Conservation (phyloP, 1,284 basidiomycete genomes). For the Nidula niveotomentosa region DNA sequence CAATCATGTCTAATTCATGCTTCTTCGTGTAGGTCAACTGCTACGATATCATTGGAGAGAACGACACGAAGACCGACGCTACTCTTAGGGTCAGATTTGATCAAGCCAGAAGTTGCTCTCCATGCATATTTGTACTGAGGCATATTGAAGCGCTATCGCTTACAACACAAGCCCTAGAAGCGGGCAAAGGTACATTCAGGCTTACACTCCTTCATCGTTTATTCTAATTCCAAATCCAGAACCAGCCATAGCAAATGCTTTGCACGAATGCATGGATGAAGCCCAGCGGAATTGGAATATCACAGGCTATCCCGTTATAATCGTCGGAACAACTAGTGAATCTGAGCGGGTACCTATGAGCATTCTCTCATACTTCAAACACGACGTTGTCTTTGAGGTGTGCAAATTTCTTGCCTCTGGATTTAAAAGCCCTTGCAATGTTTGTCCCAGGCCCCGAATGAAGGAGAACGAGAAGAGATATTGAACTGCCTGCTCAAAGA, state of each 20-base stretch:
- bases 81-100: slow-evolving; percentile 78
- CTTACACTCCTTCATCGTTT: background rate
- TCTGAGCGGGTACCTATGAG: slow-evolving; percentile 66
- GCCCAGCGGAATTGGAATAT: slow-evolving; percentile 54
- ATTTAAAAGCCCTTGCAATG: slow-evolving; percentile 6
- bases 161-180: slow-evolving; percentile 65
- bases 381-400: slow-evolving; percentile 80
- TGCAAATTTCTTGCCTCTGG: slow-evolving; percentile 9
- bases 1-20: background rate
- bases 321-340: slow-evolving; percentile 79
- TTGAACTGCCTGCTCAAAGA: slow-evolving; percentile 50
- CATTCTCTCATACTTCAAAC: slow-evolving; percentile 83
- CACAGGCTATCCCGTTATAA: slow-evolving; percentile 67
- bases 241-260: slow-evolving; percentile 55
- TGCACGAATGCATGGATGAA: slow-evolving; percentile 69
- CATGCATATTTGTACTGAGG: slow-evolving; percentile 83
- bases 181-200: slow-evolving; percentile 58
- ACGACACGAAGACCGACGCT: slow-evolving; percentile 77
- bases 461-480: slow-evolving; percentile 71
- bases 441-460: slow-evolving; percentile 70
- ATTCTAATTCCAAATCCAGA: slow-evolving; percentile 35
- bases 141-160: slow-evolving; percentile 85
- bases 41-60: slow-evolving; percentile 84
- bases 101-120: slow-evolving; percentile 78
- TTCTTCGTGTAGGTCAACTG: slow-evolving; percentile 71